Percentiles rank a stretch among this genome's conserved stretches.
phyloP scores from a whole-genome alignment of 1,284 basidiomycete species.

The Hymenochaete sp. region DNA sequence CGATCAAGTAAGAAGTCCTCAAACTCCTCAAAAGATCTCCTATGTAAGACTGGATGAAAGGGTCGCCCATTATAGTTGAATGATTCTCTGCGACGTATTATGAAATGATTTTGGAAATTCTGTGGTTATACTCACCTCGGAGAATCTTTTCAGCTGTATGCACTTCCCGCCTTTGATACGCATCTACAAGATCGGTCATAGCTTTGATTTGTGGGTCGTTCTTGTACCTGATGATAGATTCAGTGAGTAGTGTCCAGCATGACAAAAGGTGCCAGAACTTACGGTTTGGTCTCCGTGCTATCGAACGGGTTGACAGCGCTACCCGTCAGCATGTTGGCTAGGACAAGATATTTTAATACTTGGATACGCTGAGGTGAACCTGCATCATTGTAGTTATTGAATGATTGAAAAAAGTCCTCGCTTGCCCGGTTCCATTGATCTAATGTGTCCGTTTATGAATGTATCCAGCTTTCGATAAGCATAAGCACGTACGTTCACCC shows the following conservation, averaged over 20 bases:
- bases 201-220: slow-evolving; percentile 93
- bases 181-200: slow-evolving; percentile 95
- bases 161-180: slow-evolving; percentile 93
- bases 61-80: slow-evolving; percentile 90
- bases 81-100: slow-evolving; percentile 61
- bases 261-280: slow-evolving; percentile 25
- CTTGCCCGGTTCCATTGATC: slow-evolving; percentile 90
- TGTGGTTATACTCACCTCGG: slow-evolving; percentile 44
- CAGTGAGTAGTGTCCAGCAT: neutral
- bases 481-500: slow-evolving; percentile 78
- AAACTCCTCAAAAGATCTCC: slow-evolving; percentile 90
- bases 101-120: slow-evolving; percentile 7
- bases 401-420: slow-evolving; percentile 98
- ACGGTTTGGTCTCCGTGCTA: slow-evolving; percentile 98
- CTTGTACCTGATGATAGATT: slow-evolving; percentile 68
- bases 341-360: slow-evolving; percentile 96
- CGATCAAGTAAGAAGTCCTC: slow-evolving; percentile 93
- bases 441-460: slow-evolving; percentile 4
- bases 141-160: slow-evolving; percentile 94
- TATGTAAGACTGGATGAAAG: slow-evolving; percentile 89
- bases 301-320: slow-evolving; percentile 99
- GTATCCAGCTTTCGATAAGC: neutral
- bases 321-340: slow-evolving; percentile 97
- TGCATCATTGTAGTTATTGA: slow-evolving; percentile 97
- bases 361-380: slow-evolving; percentile 95